These are phyloP conservation scores for Malbranchea cinnamomea DNA, from an alignment of 2,329 filamentous ascomycete genomes.

Conservation along the genomic window DNA sequence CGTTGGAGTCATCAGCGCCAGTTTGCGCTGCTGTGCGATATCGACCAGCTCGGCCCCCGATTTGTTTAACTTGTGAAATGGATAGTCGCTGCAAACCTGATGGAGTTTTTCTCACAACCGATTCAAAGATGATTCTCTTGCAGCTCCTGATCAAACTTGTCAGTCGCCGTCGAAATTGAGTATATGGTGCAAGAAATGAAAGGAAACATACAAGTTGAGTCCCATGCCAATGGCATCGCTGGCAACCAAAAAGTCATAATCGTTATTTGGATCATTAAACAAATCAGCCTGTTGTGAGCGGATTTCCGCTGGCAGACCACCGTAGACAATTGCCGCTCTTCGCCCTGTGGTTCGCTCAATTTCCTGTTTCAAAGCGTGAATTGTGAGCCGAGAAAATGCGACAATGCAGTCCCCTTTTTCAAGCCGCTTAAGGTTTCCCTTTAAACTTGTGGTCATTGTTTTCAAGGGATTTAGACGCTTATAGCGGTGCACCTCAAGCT, in stretches of 20 bases:
- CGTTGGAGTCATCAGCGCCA: constrained; percentile 12
- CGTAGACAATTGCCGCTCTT: constrained; percentile 86
- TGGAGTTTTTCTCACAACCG: constrained; percentile 58
- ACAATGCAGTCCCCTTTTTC: constrained; percentile 86
- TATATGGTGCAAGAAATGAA: neutral
- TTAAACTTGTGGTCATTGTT: constrained; percentile 48
- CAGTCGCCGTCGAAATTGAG: neutral
- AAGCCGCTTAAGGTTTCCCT: constrained; percentile 49
- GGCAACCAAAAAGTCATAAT: constrained; percentile 87
- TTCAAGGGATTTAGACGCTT: constrained; percentile 66
- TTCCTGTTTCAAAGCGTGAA: constrained; percentile 63
- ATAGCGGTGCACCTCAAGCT: constrained; percentile 68
- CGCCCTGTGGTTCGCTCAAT: constrained; percentile 64
- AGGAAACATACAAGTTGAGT: constrained; percentile 56
- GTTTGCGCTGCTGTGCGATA: constrained; percentile 55
- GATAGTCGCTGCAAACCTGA: constrained; percentile 41
- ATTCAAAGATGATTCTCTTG: constrained; percentile 78
- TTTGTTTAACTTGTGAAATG: constrained; percentile 79
- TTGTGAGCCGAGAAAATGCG: constrained; percentile 64
- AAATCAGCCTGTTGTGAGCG: constrained; percentile 77
- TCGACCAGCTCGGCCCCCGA: constrained; percentile 79
- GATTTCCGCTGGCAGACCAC: constrained; percentile 79
- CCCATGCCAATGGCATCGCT: constrained; percentile 98
- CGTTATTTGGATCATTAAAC: constrained; percentile 90
- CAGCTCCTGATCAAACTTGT: constrained; percentile 40